Conservation (phyloP, 169 alveolate species). For the Cryptosporidium parvum region DNA sequence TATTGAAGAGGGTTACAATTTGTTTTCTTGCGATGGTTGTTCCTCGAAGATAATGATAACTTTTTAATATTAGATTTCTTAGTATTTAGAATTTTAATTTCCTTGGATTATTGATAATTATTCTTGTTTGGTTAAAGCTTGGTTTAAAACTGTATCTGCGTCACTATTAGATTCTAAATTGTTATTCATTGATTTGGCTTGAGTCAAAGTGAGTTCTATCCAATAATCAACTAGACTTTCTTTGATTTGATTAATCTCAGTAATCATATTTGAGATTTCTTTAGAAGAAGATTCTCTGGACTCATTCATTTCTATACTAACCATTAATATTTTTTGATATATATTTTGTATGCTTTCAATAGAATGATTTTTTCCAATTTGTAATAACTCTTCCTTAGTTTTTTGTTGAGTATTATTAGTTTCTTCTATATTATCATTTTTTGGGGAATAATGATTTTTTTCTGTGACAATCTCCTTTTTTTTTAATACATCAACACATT, state of each 20-base stretch:
- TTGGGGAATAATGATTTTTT: neutral
- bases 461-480: neutral
- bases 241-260: slow-evolving; percentile 23
- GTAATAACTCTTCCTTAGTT: neutral
- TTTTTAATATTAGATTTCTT: neutral
- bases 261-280: slow-evolving; percentile 21
- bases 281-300: neutral
- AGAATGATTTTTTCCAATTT: neutral
- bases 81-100: neutral
- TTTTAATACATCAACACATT: slow-evolving; percentile 10
- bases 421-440: neutral
- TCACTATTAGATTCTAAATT: slow-evolving; percentile 19
- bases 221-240: slow-evolving; percentile 59
- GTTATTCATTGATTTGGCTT: slow-evolving; percentile 4
- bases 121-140: slow-evolving; percentile 1
- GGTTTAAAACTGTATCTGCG: slow-evolving; percentile 1
- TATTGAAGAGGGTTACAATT: slow-evolving; percentile 59
- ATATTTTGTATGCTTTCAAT: slow-evolving; percentile 11
- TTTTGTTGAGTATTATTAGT: neutral
- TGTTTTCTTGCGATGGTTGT: slow-evolving; percentile 58
- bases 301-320: neutral
- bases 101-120: neutral
- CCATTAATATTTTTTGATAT: neutral
- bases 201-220: slow-evolving; percentile 64
- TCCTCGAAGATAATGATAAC: slow-evolving; percentile 43